Base-by-base conservation (phyloP, 1,139 yeast genomes). In the Taphrina communis region DNA sequence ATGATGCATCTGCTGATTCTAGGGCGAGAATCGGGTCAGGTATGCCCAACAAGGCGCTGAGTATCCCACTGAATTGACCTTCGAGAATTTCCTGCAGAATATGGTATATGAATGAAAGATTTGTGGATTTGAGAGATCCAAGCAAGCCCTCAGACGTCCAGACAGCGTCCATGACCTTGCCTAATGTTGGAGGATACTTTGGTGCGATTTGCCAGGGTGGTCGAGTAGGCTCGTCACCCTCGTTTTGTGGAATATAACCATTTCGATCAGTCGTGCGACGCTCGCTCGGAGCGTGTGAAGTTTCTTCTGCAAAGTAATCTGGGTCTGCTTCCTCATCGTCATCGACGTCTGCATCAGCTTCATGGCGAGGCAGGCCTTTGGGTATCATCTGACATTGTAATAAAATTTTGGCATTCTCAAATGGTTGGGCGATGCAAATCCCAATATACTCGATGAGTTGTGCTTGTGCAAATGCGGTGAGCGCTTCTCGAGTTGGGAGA, bases 61-160 rank as follows among this genome's bases (percentile, higher is more conserved):
- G 96, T 88, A 57, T 91, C 82, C 97, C 98, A 93, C 0, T 63
- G 48, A 63, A 36, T 39, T 57, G 59, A 19, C 67, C 67, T 75
- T 90, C 96, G 65, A 92, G 81, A 0, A 96, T 89, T 70, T 87
- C 86, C 0, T 89, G 85, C 56, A 92, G 81, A 0, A 96, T 89
- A 70, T 85, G 88, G 76, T 89, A 84, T 44, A 94, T 82, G 76
- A 92, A 93, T 0, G 96, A 83, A 0, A 97, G 90, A 77, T 94
- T 92, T 57, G 90, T 83, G 3, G 96, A 97, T 74, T 95, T 84
- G 85, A 96, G 90, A 39, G 91, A 80, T 0, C 97, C 97, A 75
- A 87, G 81, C 0, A 91, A 86, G 0, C 98, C 97, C 75, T 91
- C 97, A 72, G 85, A 85, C 11, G 88, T 82, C 70, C 88, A 82